These are phyloP conservation scores for Syncephalastrum racemosum DNA, from an alignment of 371 early-diverging fungal genomes.

Conservation along the genomic window DNA sequence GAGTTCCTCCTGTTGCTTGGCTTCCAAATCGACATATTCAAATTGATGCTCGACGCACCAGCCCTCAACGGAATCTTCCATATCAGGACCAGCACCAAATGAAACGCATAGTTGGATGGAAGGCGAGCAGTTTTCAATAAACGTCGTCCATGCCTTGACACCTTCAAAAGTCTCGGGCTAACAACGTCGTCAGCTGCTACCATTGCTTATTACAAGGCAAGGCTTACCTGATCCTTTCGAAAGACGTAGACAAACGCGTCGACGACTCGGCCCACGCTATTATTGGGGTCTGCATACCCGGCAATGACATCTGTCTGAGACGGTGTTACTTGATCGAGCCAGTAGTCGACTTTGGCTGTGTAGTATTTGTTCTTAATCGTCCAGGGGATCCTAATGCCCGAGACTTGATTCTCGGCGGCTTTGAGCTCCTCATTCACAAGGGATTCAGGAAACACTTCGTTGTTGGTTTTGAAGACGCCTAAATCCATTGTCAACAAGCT, in stretches of 20 bases:
- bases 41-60: slow-evolving; percentile 67
- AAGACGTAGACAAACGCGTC: slow-evolving; percentile 72
- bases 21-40: slow-evolving; percentile 63
- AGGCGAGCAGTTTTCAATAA: slow-evolving; percentile 56
- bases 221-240: slow-evolving; percentile 47
- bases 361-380: slow-evolving; percentile 73
- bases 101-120: slow-evolving; percentile 56
- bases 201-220: not conserved
- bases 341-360: slow-evolving; percentile 66
- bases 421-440: slow-evolving; percentile 26
- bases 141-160: slow-evolving; percentile 53
- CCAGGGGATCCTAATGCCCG: slow-evolving; percentile 62
- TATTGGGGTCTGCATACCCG: slow-evolving; percentile 45
- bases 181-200: not conserved
- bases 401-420: slow-evolving; percentile 34
- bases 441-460: slow-evolving; percentile 21
- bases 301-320: slow-evolving; percentile 30
- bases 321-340: slow-evolving; percentile 57
- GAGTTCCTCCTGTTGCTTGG: slow-evolving; percentile 25
- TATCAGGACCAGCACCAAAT: slow-evolving; percentile 22
- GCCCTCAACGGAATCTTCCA: slow-evolving; percentile 24
- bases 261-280: slow-evolving; percentile 56
- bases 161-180: slow-evolving; percentile 56
- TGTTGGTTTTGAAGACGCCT: slow-evolving; percentile 32
- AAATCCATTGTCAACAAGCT: not conserved